Conservation (phyloP, 345 rosid species). For the Citrus hindsii region DNA sequence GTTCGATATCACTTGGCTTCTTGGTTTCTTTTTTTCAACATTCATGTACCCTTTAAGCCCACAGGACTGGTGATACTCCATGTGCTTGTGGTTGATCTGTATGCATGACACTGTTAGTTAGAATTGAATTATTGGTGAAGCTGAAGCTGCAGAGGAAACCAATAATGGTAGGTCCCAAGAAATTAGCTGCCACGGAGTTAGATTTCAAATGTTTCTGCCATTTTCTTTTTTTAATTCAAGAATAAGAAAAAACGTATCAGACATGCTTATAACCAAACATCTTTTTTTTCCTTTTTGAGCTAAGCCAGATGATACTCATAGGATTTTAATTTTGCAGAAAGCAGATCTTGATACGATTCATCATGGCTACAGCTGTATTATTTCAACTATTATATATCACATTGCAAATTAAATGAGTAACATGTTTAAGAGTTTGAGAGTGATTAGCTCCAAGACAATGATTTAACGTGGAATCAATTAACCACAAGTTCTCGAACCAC, state of each 20-base stretch:
- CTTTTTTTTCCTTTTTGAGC: background rate
- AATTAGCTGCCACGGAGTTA: background rate
- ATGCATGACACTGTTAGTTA: background rate
- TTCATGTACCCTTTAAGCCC: conserved; percentile 16
- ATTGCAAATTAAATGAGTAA: background rate
- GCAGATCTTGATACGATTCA: background rate
- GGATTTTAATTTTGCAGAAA: background rate
- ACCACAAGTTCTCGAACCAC: background rate
- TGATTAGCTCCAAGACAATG: no score
- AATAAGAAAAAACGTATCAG: background rate
- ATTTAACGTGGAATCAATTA: no score
- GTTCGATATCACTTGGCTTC: background rate
- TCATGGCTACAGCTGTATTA: background rate
- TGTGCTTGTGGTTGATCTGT: conserved; percentile 20
- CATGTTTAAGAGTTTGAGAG: background rate
- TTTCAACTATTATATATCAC: background rate
- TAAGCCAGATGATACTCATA: background rate
- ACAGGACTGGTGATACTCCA: conserved; percentile 14
- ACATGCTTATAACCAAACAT: background rate
- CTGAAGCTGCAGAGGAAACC: conserved; percentile 11
- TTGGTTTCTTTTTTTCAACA: background rate
- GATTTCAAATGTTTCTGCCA: background rate
- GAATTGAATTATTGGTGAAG: conserved; percentile 21
- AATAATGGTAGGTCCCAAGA: conserved; percentile 19
- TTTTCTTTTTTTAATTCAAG: background rate